These are phyloP conservation scores for Aspergillus fijiensis DNA, from an alignment of 2,329 filamentous ascomycete genomes.

Conservation along the genomic window DNA sequence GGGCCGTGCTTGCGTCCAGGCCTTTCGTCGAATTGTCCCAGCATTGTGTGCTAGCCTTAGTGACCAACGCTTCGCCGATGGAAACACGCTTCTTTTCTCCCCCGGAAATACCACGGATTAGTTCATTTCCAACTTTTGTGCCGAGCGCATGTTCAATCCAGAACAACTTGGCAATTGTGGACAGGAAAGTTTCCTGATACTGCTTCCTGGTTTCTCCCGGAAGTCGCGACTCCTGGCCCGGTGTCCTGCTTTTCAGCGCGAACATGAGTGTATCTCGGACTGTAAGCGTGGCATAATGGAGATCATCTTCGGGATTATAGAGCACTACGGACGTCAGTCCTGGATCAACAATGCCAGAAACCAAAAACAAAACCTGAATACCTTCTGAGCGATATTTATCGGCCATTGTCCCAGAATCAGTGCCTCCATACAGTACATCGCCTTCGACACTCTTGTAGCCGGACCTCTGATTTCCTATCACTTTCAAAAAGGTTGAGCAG, in stretches of 20 bases:
- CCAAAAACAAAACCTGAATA: conserved; percentile 22
- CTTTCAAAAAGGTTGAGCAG: conserved; percentile 84
- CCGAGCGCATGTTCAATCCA: conserved; percentile 70
- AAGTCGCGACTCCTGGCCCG: conserved; percentile 60
- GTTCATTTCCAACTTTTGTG: conserved; percentile 73
- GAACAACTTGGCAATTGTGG: conserved; percentile 69
- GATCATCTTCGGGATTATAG: conserved; percentile 76
- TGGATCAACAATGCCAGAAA: not conserved
- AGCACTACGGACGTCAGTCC: conserved; percentile 50
- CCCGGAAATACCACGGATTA: conserved; percentile 69
- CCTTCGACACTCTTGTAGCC: conserved; percentile 63
- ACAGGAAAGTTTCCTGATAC: conserved; percentile 62
- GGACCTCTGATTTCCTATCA: conserved; percentile 65
- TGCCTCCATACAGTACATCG: conserved; percentile 56
- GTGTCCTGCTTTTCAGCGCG: conserved; percentile 67
- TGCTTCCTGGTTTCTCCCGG: conserved; percentile 61
- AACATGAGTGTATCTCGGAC: conserved; percentile 73
- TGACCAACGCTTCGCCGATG: conserved; percentile 74
- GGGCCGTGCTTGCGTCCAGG: conserved; percentile 69
- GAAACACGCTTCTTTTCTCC: conserved; percentile 77
- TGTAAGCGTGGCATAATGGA: conserved; percentile 75
- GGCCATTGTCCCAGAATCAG: conserved; percentile 51
- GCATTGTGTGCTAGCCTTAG: conserved; percentile 63
- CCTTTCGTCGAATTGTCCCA: conserved; percentile 78
- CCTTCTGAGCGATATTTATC: conserved; percentile 50